These are phyloP conservation scores for Diophrys appendiculata DNA, from an alignment of 73 alveolate genomes.

Conservation along the genomic window DNA sequence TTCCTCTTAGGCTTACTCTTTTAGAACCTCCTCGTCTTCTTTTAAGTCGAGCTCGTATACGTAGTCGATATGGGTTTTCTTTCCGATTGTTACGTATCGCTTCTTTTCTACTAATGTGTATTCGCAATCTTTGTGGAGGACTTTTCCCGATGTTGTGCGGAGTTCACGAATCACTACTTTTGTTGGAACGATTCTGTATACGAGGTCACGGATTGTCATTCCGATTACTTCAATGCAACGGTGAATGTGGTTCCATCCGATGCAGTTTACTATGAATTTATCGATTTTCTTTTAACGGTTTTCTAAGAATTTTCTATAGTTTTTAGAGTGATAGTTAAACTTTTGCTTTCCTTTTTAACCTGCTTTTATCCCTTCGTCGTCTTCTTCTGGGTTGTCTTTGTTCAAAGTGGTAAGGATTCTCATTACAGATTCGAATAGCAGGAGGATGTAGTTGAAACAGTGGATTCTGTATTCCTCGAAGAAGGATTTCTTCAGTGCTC, in stretches of 20 bases:
- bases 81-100: slow-evolving; percentile 54
- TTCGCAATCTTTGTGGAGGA: slow-evolving; percentile 52
- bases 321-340: slow-evolving; percentile 32
- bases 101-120: slow-evolving; percentile 60
- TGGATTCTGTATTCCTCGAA: slow-evolving; percentile 58
- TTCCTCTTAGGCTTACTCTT: slow-evolving; percentile 26
- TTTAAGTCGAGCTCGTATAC: slow-evolving; percentile 52
- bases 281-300: slow-evolving; percentile 63
- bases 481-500: slow-evolving; percentile 49
- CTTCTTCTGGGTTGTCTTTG: slow-evolving; percentile 42
- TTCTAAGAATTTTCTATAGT: slow-evolving; percentile 59
- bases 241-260: slow-evolving; percentile 67
- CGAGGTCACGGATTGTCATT: slow-evolving; percentile 59
- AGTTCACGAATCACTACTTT: slow-evolving; percentile 61
- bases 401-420: slow-evolving; percentile 52
- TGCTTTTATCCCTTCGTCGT: slow-evolving; percentile 14
- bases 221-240: slow-evolving; percentile 64
- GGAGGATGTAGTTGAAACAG: slow-evolving; percentile 61
- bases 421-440: slow-evolving; percentile 58
- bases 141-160: slow-evolving; percentile 54
- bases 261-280: slow-evolving; percentile 63
- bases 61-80: slow-evolving; percentile 61
- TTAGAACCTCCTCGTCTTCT: slow-evolving; percentile 35
- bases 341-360: not conserved
- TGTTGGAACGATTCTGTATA: slow-evolving; percentile 58